These are phyloP conservation scores for Penicillium thymicola DNA, from an alignment of 2,329 filamentous ascomycete species.

Conservation along the genomic window DNA sequence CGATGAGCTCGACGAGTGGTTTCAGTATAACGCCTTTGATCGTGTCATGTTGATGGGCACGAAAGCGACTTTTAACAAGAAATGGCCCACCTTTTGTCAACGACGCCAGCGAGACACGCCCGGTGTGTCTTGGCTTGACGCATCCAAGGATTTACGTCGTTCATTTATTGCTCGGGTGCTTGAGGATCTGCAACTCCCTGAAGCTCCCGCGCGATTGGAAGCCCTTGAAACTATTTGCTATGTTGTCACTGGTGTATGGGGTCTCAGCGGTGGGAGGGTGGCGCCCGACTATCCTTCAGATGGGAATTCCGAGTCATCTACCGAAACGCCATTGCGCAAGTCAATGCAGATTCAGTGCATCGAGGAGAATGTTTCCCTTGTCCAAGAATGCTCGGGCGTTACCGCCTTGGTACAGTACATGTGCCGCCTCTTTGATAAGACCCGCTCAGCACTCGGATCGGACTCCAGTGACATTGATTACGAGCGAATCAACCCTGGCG, in stretches of 20 bases:
- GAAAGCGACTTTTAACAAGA: slow-evolving; percentile 71
- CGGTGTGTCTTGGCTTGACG: slow-evolving; percentile 63
- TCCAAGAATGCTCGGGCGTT: slow-evolving; percentile 38
- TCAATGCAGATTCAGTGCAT: slow-evolving; percentile 49
- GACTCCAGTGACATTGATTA: slow-evolving; percentile 28
- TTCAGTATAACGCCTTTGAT: slow-evolving; percentile 84
- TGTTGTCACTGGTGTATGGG: slow-evolving; percentile 67
- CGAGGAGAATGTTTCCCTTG: slow-evolving; percentile 39
- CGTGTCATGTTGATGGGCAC: slow-evolving; percentile 73
- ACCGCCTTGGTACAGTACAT: slow-evolving; percentile 38
- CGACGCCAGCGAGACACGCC: slow-evolving; percentile 33
- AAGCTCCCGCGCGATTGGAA: slow-evolving; percentile 43
- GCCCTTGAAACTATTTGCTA: slow-evolving; percentile 49
- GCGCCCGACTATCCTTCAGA: slow-evolving; percentile 32
- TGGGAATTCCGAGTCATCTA: slow-evolving; percentile 35
- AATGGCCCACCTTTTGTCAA: slow-evolving; percentile 61
- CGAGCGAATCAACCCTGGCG: slow-evolving; percentile 33
- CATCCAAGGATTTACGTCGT: slow-evolving; percentile 51
- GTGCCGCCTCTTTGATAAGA: slow-evolving; percentile 39
- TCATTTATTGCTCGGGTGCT: slow-evolving; percentile 42
- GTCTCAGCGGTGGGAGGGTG: slow-evolving; percentile 57
- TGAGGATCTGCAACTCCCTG: slow-evolving; percentile 36
- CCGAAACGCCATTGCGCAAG: slow-evolving; percentile 47
- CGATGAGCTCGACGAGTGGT: slow-evolving; percentile 97
- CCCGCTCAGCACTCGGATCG: slow-evolving; percentile 23